Evolutionary conservation across 2,329 filamentous ascomycete genomes (phyloP).

Genomic region (Botrytis paeoniae): DNA sequence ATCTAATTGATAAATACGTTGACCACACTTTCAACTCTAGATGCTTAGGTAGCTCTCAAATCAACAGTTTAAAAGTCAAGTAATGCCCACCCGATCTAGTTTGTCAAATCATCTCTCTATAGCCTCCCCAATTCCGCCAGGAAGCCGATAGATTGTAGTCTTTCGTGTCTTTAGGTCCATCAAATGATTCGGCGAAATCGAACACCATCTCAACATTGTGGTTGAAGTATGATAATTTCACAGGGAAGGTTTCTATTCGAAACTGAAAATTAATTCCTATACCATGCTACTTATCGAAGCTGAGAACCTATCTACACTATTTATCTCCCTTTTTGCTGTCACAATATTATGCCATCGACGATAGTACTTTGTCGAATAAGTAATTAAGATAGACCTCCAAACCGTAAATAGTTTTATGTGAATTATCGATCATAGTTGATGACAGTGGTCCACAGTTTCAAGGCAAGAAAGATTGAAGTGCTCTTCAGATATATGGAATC

Average conservation of each 20-base stretch:
- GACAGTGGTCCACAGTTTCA: too few species aligned
- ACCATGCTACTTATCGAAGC: rapidly evolving
- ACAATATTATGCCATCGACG: too few species aligned
- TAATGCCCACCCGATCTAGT: rapidly evolving
- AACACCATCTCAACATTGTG: neutral
- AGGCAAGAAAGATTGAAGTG: too few species aligned
- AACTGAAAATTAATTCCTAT: rapidly evolving
- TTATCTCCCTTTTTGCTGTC: neutral
- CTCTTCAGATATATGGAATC: too few species aligned
- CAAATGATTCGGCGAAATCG: neutral
- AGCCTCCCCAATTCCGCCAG: rapidly evolving
- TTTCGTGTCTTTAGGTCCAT: neutral
- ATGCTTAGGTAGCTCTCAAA: neutral
- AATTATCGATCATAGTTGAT: too few species aligned
- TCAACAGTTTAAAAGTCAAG: neutral
- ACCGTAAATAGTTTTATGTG: too few species aligned
- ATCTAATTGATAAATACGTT: neutral
- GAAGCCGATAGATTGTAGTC: neutral
- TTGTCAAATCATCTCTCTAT: neutral
- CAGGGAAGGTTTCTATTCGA: rapidly evolving
- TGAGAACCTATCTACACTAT: rapidly evolving
- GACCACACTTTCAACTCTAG: neutral
- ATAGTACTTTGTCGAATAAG: neutral
- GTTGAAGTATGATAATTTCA: neutral
- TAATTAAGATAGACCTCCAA: neutral